These are phyloP conservation scores for Juncus effusus DNA, from an alignment of 176 grass and related monocot species.

Conservation along the genomic window DNA sequence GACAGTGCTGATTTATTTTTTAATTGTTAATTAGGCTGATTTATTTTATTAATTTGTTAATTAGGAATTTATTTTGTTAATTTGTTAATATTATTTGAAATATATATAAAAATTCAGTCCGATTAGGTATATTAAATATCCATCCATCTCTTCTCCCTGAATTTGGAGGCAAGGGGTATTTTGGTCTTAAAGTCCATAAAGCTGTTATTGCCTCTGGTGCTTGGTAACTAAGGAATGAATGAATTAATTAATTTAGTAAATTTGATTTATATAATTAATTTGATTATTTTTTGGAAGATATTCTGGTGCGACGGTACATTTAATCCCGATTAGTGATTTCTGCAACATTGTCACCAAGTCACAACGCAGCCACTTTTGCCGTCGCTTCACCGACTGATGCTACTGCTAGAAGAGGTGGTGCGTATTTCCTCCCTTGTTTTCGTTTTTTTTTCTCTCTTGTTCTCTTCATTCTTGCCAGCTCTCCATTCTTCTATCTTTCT, in stretches of 20 bases:
- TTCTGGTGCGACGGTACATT: constrained; percentile 43
- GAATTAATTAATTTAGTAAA: background rate
- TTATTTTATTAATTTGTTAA: no score
- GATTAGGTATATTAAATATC: constrained; percentile 60
- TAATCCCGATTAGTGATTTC: no score
- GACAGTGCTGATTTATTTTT: no score
- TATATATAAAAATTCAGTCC: background rate
- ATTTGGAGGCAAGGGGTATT: constrained; percentile 87
- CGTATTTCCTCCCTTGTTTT: background rate
- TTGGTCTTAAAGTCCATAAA: constrained; percentile 82
- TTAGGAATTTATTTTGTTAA: no score
- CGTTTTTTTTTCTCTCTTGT: background rate
- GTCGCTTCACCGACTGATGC: background rate
- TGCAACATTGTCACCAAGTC: background rate
- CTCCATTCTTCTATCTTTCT: background rate
- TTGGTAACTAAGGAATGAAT: constrained; percentile 33
- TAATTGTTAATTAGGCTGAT: background rate
- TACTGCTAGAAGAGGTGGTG: background rate
- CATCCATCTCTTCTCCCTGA: constrained; percentile 94
- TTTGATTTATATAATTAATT: background rate
- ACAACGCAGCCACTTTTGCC: background rate
- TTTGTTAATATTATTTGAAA: no score
- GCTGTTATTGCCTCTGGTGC: constrained; percentile 82
- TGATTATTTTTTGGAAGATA: constrained; percentile 18
- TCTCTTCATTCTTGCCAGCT: background rate